Conservation (phyloP, 495 filamentous ascomycete genomes). For the Venustampulla echinocandica region DNA sequence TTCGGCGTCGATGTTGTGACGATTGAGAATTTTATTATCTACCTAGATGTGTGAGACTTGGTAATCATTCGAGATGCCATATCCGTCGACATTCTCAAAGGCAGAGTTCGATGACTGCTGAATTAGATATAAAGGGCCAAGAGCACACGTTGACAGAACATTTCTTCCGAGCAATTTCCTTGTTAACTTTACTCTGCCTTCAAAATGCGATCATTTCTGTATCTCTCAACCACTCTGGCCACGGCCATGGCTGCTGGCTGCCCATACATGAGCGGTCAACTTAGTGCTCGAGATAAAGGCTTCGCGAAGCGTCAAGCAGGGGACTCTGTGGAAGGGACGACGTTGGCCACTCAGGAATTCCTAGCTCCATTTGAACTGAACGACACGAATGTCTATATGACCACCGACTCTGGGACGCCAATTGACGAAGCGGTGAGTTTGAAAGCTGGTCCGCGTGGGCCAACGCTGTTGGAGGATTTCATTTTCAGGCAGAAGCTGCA, state of each 20-base stretch:
- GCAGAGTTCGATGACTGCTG: too few relatives aligned
- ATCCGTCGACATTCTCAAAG: too few relatives aligned
- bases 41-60: too few relatives aligned
- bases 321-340: conserved; percentile 7
- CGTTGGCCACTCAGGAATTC: conserved; percentile 27
- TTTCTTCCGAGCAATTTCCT: not conserved
- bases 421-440: conserved; percentile 63
- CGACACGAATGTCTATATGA: conserved; percentile 54
- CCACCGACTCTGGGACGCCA: conserved; percentile 65
- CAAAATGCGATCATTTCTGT: conserved; percentile 9
- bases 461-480: conserved; percentile 71
- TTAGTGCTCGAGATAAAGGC: conserved; percentile 1
- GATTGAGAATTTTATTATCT: too few relatives aligned
- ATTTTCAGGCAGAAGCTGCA: conserved; percentile 78
- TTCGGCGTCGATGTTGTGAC: not conserved
- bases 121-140: not conserved
- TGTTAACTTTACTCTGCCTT: not conserved
- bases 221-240: conserved; percentile 2
- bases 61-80: too few relatives aligned
- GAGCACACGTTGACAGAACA: not conserved
- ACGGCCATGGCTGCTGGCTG: conserved; percentile 10
- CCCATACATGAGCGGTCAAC: conserved; percentile 11
- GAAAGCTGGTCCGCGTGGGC: conserved; percentile 62
- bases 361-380: conserved; percentile 52
- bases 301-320: conserved; percentile 3